Evolutionary conservation across 169 alveolate species (phyloP), one percentile per base, ranked within the genome.

Genomic region (Cryptosporidium baileyi): DNA sequence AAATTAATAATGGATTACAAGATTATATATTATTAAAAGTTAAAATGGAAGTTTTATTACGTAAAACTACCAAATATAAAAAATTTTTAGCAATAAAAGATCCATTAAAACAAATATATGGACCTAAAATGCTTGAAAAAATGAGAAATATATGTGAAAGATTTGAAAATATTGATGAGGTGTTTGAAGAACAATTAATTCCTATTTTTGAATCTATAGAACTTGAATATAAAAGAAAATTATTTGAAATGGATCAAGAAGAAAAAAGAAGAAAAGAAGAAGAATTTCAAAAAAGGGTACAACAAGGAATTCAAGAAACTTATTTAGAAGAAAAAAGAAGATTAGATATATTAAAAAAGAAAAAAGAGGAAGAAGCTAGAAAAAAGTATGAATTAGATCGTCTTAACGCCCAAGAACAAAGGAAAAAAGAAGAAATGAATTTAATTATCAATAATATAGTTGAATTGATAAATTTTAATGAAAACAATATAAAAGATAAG

Each of bases 91-190:
- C 65, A 15, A 57, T 54, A 2, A 74, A 51, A 19, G 85, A 74
- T 34, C 60, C 85, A 15, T 32, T 30, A n/a, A 19, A 41, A 15
- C 85, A 74, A 51, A 74, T 74, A 17, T 74, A 74, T 57, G 85
- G 85, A 15, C 85, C 85, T 3, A 74, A 74, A 34, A 74, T 74
- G 85, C 67, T 51, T 34, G 85, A 74, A 8, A 74, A 74, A 44
- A 51, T 74, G 67, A 74, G 44, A 34, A 38, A 51, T 57, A 51
- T 74, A 54, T 74, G 85, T 57, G 32, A 24, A 36, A 74, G 67
- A 43, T 74, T 54, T 26, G 85, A 74, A 9, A 47, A 38, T 22
- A 9, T 74, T 32, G 85, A 74, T 43, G 45, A 51, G 45, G 54
- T 34, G 7, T 74, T 54, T 54, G 85, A 74, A 60, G 85, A 74